A percentile compares a stretch with the other conserved stretches of the same genome.
Evolutionary conservation across 495 filamentous ascomycete species (phyloP).

Genomic region (Coniosporium apollinis): DNA sequence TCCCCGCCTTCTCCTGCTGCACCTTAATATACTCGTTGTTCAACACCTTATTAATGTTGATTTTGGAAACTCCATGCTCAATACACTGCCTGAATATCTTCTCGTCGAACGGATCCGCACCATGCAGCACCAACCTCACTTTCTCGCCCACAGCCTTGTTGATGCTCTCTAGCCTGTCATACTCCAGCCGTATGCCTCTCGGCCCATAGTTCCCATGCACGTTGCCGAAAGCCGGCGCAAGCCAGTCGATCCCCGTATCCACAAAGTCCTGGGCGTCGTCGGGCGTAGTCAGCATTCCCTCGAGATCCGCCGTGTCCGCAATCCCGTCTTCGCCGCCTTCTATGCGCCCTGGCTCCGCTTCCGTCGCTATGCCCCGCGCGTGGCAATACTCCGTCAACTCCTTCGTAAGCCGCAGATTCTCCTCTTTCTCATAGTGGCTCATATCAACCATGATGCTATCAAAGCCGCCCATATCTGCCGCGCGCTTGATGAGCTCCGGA

Average conservation of each 20-base stretch:
- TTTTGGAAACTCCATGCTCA: conserved; percentile 51
- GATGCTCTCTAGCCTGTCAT: conserved; percentile 26
- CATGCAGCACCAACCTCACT: conserved; percentile 15
- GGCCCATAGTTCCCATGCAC: conserved; percentile 73
- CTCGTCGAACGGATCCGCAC: conserved; percentile 57
- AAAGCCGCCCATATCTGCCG: conserved; percentile 14
- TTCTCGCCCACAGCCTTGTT: not conserved
- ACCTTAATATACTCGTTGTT: conserved; percentile 52
- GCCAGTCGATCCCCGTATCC: conserved; percentile 62
- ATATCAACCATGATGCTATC: conserved; percentile 25
- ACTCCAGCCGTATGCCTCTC: conserved; percentile 55
- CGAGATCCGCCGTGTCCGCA: conserved; percentile 55
- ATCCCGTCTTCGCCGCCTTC: conserved; percentile 78
- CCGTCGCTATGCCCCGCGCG: conserved; percentile 55
- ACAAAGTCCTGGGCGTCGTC: conserved; percentile 66
- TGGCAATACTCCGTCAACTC: conserved; percentile 59
- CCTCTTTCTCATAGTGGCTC: conserved; percentile 57
- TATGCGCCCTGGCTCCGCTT: conserved; percentile 70
- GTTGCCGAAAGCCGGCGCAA: conserved; percentile 75
- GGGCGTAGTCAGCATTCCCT: conserved; percentile 58
- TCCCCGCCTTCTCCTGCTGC: conserved; percentile 48
- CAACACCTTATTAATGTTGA: conserved; percentile 74
- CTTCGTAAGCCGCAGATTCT: conserved; percentile 55
- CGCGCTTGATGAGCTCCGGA: conserved; percentile 16
- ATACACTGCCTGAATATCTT: conserved; percentile 54